A percentile compares a stretch with the other conserved stretches of the same genome.
These are phyloP conservation scores for Sporothrix phasma DNA, from an alignment of 2,329 filamentous ascomycete genomes.

Conservation along the genomic window DNA sequence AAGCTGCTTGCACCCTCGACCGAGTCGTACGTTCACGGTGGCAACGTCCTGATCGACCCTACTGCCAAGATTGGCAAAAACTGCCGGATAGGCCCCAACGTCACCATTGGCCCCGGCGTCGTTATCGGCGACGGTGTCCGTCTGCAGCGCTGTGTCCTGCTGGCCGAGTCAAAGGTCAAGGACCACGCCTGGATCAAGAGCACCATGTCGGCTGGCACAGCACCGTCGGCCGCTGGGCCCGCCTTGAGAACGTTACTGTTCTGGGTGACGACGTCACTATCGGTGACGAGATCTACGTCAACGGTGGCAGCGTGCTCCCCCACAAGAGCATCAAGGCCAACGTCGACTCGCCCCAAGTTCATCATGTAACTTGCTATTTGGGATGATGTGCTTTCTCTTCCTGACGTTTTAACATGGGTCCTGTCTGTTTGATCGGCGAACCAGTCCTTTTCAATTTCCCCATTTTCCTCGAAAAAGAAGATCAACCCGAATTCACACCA, in stretches of 20 bases:
- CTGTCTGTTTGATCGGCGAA: conserved; percentile 4
- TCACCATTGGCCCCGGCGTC: conserved; percentile 88
- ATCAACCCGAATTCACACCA: not conserved
- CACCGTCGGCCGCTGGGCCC: conserved; percentile 88
- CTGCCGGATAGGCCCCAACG: conserved; percentile 95
- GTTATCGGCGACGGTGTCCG: conserved; percentile 89
- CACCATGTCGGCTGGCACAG: conserved; percentile 99
- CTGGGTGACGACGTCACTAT: conserved; percentile 96
- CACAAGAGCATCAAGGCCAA: conserved; percentile 99
- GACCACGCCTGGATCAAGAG: conserved; percentile 99
- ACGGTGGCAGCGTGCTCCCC: conserved; percentile 86
- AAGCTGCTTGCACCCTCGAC: conserved; percentile 66
- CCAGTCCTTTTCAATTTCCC: too few relatives aligned
- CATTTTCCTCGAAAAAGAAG: too few relatives aligned
- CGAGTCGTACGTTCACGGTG: conserved; percentile 77
- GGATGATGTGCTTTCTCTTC: not conserved
- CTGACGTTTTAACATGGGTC: not conserved
- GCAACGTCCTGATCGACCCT: conserved; percentile 91
- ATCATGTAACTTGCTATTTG: conserved; percentile 45
- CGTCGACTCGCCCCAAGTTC: conserved; percentile 67
- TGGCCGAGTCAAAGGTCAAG: conserved; percentile 88
- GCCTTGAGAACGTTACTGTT: conserved; percentile 95
- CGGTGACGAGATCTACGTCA: conserved; percentile 96
- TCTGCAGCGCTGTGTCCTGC: conserved; percentile 82
- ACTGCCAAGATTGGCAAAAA: conserved; percentile 95